Evolutionary conservation across 371 early-diverging fungal species (phyloP).

Genomic region (Mortierella sp.): DNA sequence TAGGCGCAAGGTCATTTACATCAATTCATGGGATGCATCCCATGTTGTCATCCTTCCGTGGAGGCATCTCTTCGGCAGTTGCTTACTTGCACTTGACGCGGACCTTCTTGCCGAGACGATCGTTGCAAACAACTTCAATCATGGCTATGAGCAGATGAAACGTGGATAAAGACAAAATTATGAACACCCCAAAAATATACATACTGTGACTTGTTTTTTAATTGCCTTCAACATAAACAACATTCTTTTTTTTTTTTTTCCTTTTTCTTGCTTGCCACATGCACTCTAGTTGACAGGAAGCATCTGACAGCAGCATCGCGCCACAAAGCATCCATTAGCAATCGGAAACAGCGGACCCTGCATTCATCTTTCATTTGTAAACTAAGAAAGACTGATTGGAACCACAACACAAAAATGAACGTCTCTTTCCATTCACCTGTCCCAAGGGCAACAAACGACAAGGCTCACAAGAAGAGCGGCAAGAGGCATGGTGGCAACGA

Average conservation of each 20-base stretch:
- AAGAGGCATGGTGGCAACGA: constrained; percentile 18
- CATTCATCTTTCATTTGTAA: not conserved
- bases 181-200: too few relatives aligned
- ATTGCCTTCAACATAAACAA: not conserved
- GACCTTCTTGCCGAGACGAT: constrained; percentile 95
- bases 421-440: constrained; percentile 58
- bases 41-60: too few relatives aligned
- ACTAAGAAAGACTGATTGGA: not conserved
- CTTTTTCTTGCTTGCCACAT: too few relatives aligned
- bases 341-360: not conserved
- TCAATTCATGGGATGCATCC: too few relatives aligned
- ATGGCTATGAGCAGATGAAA: constrained; percentile 33
- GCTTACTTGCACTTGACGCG: constrained; percentile 91
- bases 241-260: constrained; percentile 6
- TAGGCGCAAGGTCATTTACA: too few relatives aligned
- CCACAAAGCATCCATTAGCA: not conserved
- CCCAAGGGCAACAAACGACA: constrained; percentile 30
- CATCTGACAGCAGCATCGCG: not conserved
- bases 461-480: constrained; percentile 14
- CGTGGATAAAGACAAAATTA: too few relatives aligned
- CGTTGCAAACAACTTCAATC: constrained; percentile 84
- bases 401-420: constrained; percentile 18
- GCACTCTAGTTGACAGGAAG: not conserved
- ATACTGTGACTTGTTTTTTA: not conserved
- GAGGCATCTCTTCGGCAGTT: too few relatives aligned